Base-by-base conservation (phyloP, 768 basidiomycete species). In the Artomyces pyxidatus region DNA sequence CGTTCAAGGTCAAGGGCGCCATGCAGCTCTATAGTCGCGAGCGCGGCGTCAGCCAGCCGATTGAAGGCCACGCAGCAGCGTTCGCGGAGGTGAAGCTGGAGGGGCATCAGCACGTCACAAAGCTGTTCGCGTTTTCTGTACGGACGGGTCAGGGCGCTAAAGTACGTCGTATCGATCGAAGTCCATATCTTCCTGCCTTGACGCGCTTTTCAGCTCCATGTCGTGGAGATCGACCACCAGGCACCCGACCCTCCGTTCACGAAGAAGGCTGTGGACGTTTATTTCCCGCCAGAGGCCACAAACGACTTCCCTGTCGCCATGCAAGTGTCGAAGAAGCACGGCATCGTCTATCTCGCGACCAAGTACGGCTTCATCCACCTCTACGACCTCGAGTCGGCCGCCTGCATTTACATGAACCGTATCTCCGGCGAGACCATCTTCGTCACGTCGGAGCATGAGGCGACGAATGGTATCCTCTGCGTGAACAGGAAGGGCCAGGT, bases 401-500 rank as follows among this genome's bases (percentile, higher is more conserved):
- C 90, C 38, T 98, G 96, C 70, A 82, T 99, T 51, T 99, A 98
- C 74, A 99, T 99, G 96, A 99, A 99, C 77, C 88, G 96, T 56
- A 99, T 99, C 65, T 93, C 90, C 37, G 95, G 96, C 28, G 96
- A 99, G 72, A 98, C 96, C 28, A 98, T 99, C 64, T 99, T 99
- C 64, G 93, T 96, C 39, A 97, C 96, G 11, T 90, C 95, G 28
- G 94, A 97, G 61, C 92, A 97, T 61, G 94, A 97, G 65, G 79
- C 83, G 16, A 83, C 85, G 3, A 80, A 91, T 62, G 96, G 96
- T 72, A 96, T 99, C 66, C 91, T 99, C 55, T 95, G 95, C 57
- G 93, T 99, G 63, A 99, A 99, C 80, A 90, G 95, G 78, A 98
- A 98, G 71, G 96, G 96, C 27, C 96, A 99, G 68, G 92, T 97